phyloP scores from a whole-genome alignment of 2,329 filamentous ascomycete species.

The Aspergillus latus region DNA sequence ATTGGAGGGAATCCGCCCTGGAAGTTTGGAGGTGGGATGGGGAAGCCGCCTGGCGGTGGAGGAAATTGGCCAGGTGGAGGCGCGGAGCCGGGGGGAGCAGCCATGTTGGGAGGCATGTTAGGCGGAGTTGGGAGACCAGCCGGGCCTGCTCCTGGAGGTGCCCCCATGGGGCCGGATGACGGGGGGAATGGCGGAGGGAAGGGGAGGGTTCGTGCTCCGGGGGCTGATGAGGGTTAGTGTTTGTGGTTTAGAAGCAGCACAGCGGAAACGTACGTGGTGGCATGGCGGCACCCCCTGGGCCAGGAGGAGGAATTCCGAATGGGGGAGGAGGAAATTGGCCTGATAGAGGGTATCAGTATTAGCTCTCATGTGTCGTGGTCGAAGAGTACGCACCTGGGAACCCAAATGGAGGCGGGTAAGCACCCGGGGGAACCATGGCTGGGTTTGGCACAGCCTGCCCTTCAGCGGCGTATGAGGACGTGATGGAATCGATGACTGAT shows the following conservation, averaged over 20 bases:
- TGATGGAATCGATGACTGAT: conserved; percentile 97
- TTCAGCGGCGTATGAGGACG: conserved; percentile 89
- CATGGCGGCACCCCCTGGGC: conserved; percentile 41
- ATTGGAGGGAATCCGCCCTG: conserved; percentile 45
- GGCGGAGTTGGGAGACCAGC: conserved; percentile 39
- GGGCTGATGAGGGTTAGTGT: conserved; percentile 40
- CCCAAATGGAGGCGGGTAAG: conserved; percentile 57
- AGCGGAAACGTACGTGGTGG: conserved; percentile 54
- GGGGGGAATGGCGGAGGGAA: conserved; percentile 51
- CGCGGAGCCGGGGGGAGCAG: conserved; percentile 39
- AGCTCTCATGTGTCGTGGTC: not conserved
- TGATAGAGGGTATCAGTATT: conserved; percentile 23
- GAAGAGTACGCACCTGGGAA: conserved; percentile 57
- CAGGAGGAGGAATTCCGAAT: conserved; percentile 54
- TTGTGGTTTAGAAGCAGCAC: not conserved
- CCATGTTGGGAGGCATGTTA: conserved; percentile 39
- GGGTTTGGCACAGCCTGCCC: conserved; percentile 84
- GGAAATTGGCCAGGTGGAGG: conserved; percentile 23
- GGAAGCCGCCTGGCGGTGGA: conserved; percentile 27
- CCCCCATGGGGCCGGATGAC: conserved; percentile 29
- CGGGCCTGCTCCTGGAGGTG: conserved; percentile 32
- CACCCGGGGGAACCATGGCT: conserved; percentile 65
- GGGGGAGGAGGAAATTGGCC: conserved; percentile 56
- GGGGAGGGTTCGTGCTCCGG: conserved; percentile 55
- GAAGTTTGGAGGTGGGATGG: conserved; percentile 41